Percentiles rank a stretch among this genome's conserved stretches.
Evolutionary conservation across 1,284 basidiomycete species (phyloP).

Genomic region (Takashimella tepidaria): DNA sequence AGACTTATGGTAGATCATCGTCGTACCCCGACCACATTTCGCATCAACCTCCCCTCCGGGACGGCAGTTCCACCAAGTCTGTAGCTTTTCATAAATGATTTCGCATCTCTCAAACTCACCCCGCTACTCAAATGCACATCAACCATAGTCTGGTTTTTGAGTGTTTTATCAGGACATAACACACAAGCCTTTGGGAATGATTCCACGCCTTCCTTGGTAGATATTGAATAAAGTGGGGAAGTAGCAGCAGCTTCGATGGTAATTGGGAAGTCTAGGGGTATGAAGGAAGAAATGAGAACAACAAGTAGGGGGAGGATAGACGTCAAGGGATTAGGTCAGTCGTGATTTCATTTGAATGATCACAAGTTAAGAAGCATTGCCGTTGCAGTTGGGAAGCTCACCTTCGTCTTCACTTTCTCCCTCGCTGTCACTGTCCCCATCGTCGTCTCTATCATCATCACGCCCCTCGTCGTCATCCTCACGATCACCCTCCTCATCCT

Average conservation of each 20-base stretch:
- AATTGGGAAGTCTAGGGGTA: constrained; percentile 52
- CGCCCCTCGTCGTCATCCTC: constrained; percentile 1
- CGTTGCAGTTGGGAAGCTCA: too few relatives aligned
- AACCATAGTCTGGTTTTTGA: constrained; percentile 62
- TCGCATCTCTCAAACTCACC: constrained; percentile 52
- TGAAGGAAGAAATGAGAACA: too few relatives aligned
- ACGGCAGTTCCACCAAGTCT: too few relatives aligned
- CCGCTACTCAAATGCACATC: constrained; percentile 60
- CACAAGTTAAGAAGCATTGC: background rate
- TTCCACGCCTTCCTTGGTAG: constrained; percentile 33
- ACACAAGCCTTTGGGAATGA: constrained; percentile 57
- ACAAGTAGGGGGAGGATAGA: too few relatives aligned
- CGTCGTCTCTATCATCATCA: constrained; percentile 3
- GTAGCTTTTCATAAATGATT: too few relatives aligned
- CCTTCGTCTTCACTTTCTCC: constrained; percentile 41
- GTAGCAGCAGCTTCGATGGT: constrained; percentile 58
- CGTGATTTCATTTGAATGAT: too few relatives aligned
- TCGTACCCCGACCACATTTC: too few relatives aligned
- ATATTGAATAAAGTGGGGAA: constrained; percentile 61
- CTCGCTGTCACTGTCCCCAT: constrained; percentile 25
- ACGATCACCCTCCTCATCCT: constrained; percentile 6
- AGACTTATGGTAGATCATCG: too few relatives aligned
- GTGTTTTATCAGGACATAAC: constrained; percentile 65
- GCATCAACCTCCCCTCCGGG: too few relatives aligned
- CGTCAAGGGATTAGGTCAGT: too few relatives aligned